Base-by-base conservation (phyloP, 345 rosid species). In the Corymbia maculata region DNA sequence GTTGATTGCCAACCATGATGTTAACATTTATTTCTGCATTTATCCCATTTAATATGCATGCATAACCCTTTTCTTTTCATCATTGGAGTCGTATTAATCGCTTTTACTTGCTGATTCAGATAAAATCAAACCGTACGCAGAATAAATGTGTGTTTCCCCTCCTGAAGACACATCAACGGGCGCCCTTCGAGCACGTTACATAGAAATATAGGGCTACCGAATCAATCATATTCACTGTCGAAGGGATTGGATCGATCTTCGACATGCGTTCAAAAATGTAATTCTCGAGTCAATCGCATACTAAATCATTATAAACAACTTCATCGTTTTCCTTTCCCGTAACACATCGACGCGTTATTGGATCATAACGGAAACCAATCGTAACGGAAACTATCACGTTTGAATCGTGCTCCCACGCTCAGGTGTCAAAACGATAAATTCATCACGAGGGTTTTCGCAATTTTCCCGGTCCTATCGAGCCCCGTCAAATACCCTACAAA, bases 371-470 rank as follows among this genome's bases (percentile, higher is more conserved):
- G 49, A 17, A 36, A n/a, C n/a, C n/a, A n/a, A n/a, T n/a, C n/a
- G n/a, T n/a, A n/a, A n/a, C n/a, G n/a, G n/a, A n/a, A n/a, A 42
- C 19, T 0, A 3, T 8, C 82, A 19, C 1, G 2, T 75, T 36
- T 30, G 5, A 4, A 36, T 19, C 8, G 1, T 0, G 26, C 13
- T 68, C 26, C 42, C 22, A 3, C 2, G 30, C 2, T 5, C 0
- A 5, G 30, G 30, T 36, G 42, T 26, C 14, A 2, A 61, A 28
- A 28, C 8, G 4, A 36, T 2, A 12, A 11, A 26, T 59, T 12
- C 5, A 4, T 32, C 13, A 3, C 9, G 59, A 55, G 45, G 22
- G 24, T 70, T 17, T 36, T 6, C 2, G 24, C 2, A 7, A 68
- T 4, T 14, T 68, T 3, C 13, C 42, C 4, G 4, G 32, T 32